phyloP scores from a whole-genome alignment of 768 basidiomycete species.

The Rossbeevera mucosa region DNA sequence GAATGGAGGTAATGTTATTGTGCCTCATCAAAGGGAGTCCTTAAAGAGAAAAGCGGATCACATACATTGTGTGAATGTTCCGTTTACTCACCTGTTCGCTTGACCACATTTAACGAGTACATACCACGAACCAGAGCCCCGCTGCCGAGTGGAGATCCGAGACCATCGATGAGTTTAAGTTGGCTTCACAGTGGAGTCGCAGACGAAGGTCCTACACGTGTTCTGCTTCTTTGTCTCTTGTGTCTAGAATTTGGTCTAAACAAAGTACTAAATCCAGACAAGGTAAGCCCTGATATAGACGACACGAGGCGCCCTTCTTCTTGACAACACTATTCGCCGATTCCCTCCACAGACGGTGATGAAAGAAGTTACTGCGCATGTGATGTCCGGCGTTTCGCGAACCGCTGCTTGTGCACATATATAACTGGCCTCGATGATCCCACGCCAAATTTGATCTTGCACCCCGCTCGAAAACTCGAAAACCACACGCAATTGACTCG shows the following conservation, averaged over 20 bases:
- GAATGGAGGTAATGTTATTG: conserved; percentile 9
- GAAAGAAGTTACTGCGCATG: background rate
- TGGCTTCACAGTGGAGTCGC: too few relatives aligned
- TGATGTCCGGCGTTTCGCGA: background rate
- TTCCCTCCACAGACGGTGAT: background rate
- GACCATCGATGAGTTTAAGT: conserved; percentile 1
- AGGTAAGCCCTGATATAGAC: background rate
- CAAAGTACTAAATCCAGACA: background rate
- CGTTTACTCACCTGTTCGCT: background rate
- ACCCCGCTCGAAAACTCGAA: background rate
- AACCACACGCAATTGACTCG: background rate
- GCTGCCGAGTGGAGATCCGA: conserved; percentile 45
- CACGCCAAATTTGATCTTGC: background rate
- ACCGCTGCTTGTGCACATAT: background rate
- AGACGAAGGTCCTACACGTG: too few relatives aligned
- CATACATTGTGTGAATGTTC: background rate
- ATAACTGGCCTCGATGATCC: background rate
- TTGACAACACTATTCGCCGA: background rate
- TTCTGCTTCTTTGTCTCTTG: background rate
- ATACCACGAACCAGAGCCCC: background rate
- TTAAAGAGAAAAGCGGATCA: background rate
- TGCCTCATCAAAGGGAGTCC: conserved; percentile 3
- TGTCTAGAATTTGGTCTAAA: too few relatives aligned
- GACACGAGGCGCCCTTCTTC: background rate
- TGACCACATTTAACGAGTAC: background rate